These are phyloP conservation scores for Annulohypoxylon stygium DNA, from an alignment of 495 filamentous ascomycete species.

Conservation along the genomic window DNA sequence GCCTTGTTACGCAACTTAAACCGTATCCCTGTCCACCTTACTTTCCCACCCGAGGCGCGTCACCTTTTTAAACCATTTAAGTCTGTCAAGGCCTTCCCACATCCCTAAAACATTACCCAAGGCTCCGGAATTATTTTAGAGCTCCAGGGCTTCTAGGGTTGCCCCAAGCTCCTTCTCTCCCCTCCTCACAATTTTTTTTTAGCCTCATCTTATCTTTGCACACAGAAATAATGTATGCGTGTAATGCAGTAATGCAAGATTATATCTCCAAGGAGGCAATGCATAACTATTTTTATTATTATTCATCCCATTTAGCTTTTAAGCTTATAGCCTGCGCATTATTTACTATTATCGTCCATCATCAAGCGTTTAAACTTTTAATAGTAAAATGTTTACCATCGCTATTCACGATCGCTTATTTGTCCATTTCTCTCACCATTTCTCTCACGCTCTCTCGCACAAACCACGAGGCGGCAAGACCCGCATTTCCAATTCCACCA, in stretches of 20 bases:
- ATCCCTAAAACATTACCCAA: neutral
- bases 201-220: constrained; percentile 18
- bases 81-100: neutral
- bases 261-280: constrained; percentile 29
- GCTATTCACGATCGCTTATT: constrained; percentile 1
- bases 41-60: constrained; percentile 40
- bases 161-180: constrained; percentile 35
- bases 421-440: neutral
- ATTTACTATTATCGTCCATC: constrained; percentile 22
- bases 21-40: constrained; percentile 40
- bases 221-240: neutral
- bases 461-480: neutral
- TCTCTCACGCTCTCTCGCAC: neutral
- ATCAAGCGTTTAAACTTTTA: constrained; percentile 21
- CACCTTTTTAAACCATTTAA: constrained; percentile 20
- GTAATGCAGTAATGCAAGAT: neutral
- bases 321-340: constrained; percentile 18
- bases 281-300: constrained; percentile 39
- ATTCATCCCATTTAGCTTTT: neutral
- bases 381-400: constrained; percentile 28
- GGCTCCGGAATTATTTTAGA: constrained; percentile 37
- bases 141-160: neutral
- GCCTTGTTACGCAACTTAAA: constrained; percentile 44
- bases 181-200: constrained; percentile 9
- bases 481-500: constrained; percentile 30